Evolutionary conservation across 2,329 filamentous ascomycete species (phyloP), one percentile per base, ranked within the genome.

Genomic region (Rhytidhysteron rufulum): DNA sequence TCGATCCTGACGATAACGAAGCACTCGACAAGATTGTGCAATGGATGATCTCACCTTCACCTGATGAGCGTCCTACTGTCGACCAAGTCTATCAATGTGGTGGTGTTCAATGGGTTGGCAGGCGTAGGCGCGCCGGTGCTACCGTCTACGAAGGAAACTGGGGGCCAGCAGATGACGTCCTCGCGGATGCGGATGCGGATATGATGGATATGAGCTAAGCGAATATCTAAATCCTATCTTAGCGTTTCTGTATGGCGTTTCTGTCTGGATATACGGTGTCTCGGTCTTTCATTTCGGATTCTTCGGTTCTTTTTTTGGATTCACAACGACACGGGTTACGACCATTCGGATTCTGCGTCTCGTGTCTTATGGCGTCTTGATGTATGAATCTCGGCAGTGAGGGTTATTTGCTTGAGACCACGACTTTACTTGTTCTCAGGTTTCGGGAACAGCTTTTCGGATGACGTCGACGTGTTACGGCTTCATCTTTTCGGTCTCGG

Each of bases 71-170:
- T 39, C 93, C 91, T 4, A 79, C 77, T 1, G 79, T 88, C 18
- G 76, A 85, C 38, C 79, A 94, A 48, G 69, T 98, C 9, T 77
- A 95, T 34, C 69, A 78, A 33, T 78, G 83, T 1, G 80, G 83
- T 35, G 88, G 88, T 18, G 77, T 95, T 38, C 78, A 77, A 45
- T 98, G 93, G 86, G 85, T 94, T 22, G 78, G 82, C 40, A 70
- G 74, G 37, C 82, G 89, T 47, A 82, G 89, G 40, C 82, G 85
- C 40, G 87, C 89, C 9, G 87, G 89, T 32, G 93, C 93, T n/a
- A 96, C 89, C 0, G 83, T 98, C 39, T 98, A 86, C 54, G 93
- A 98, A 69, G 93, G 93, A 47, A 93, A 88, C 62, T 98, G 90
- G 86, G 93, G 93, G 4, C 91, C 91, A 22, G 77, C 77, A 18